These are phyloP conservation scores for Gillenia trifoliata DNA, from an alignment of 306 rosid genomes.

Conservation along the genomic window DNA sequence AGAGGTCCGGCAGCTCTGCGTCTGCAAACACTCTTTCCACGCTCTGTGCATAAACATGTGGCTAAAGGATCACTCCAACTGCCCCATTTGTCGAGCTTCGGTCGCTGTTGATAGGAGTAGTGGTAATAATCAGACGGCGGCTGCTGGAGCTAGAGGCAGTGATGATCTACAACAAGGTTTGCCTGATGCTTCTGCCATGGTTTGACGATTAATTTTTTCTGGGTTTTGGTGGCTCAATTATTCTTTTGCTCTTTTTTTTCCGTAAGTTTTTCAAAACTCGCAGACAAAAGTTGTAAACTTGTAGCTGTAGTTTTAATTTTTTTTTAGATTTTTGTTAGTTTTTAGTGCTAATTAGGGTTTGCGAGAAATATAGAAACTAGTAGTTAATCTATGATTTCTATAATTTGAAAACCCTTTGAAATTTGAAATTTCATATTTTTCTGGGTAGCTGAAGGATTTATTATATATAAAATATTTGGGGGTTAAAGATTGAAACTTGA, in stretches of 20 bases:
- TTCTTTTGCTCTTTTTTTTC: neutral
- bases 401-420: neutral
- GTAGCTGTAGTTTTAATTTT: neutral
- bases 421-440: neutral
- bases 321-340: neutral
- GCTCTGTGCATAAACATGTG: constrained; percentile 55
- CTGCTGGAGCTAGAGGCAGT: constrained; percentile 15
- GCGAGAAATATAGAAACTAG: neutral
- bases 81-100: constrained; percentile 71
- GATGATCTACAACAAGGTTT: constrained; percentile 35
- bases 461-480: neutral
- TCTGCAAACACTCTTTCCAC: constrained; percentile 74
- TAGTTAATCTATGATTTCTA: neutral
- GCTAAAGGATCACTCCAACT: constrained; percentile 57
- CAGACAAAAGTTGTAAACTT: neutral
- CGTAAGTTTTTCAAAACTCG: neutral
- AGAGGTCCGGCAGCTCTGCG: constrained; percentile 50
- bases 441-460: neutral
- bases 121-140: constrained; percentile 2
- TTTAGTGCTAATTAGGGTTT: neutral
- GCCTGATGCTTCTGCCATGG: constrained; percentile 42
- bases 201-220: constrained; percentile 23
- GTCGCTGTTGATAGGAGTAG: constrained; percentile 25
- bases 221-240: neutral
- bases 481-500: neutral